Percentiles rank a stretch among this genome's conserved stretches.
Evolutionary conservation across 2,329 filamentous ascomycete genomes (phyloP).

Genomic region (Fonsecaea nubica): DNA sequence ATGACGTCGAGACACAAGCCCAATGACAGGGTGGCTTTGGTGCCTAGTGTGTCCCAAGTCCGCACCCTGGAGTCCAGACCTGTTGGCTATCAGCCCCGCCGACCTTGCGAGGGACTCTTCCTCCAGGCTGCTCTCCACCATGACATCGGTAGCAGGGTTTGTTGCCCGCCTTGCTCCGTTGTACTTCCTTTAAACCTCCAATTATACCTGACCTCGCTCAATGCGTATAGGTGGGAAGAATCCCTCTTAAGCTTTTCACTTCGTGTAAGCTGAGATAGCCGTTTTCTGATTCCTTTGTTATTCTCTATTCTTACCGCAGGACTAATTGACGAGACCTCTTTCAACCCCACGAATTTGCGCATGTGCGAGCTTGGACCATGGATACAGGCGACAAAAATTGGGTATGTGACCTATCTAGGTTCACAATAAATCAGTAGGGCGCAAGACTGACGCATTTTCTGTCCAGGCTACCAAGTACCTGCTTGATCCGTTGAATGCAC

Average conservation of each 20-base stretch:
- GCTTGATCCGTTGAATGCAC: conserved; percentile 71
- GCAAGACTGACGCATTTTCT: conserved; percentile 24
- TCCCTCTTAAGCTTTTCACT: not conserved
- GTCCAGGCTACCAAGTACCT: conserved; percentile 69
- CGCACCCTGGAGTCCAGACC: conserved; percentile 4
- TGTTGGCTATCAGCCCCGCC: not conserved
- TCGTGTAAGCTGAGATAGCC: conserved; percentile 6
- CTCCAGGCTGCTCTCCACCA: conserved; percentile 20
- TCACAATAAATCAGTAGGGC: not conserved
- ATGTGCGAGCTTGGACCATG: conserved; percentile 5
- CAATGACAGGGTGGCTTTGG: conserved; percentile 14
- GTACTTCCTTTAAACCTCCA: not conserved
- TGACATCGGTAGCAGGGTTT: conserved; percentile 24
- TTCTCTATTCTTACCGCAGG: not conserved
- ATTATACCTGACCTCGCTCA: not conserved
- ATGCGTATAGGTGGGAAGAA: not conserved
- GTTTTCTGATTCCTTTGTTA: not conserved
- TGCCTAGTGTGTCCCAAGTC: not conserved
- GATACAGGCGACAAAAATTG: conserved; percentile 55
- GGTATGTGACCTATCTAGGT: conserved; percentile 46
- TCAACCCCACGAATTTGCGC: not conserved
- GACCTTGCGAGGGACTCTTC: not conserved
- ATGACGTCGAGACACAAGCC: conserved; percentile 18
- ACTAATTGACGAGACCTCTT: not conserved
- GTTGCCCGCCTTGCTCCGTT: conserved; percentile 22